Conservation (phyloP, 176 grass and related monocot species). For the Hyparrhenia diplandra region DNA sequence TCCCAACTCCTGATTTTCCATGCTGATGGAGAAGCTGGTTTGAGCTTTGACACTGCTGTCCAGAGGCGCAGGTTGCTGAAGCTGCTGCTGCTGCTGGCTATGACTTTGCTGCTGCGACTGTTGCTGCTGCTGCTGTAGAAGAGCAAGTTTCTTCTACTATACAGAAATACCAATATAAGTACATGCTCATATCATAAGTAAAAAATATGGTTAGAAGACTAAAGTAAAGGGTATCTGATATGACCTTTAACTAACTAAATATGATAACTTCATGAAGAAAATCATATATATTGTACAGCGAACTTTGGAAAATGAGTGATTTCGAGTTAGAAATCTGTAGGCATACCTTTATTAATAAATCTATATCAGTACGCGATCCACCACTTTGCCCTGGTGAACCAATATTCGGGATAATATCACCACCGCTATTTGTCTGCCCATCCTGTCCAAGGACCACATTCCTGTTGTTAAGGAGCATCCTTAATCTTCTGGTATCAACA, state of each 20-base stretch:
- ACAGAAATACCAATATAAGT: constrained; percentile 59
- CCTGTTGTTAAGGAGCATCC: constrained; percentile 68
- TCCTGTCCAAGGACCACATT: constrained; percentile 67
- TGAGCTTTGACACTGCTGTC: constrained; percentile 69
- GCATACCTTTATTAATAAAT: constrained; percentile 70
- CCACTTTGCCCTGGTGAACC: constrained; percentile 69
- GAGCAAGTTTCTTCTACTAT: constrained; percentile 83
- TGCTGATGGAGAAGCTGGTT: constrained; percentile 59
- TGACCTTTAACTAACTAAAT: constrained; percentile 9
- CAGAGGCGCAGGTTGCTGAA: constrained; percentile 62
- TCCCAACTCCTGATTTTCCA: constrained; percentile 55
- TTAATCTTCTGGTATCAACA: constrained; percentile 71
- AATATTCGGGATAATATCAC: constrained; percentile 67
- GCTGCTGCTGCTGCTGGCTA: constrained; percentile 40
- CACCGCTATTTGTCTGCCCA: constrained; percentile 57
- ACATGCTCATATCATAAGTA: background rate
- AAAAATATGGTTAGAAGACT: constrained; percentile 2
- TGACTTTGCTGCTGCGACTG: constrained; percentile 31
- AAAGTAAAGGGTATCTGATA: background rate
- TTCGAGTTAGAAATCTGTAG: background rate
- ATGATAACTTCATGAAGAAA: constrained; percentile 7
- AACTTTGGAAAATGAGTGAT: background rate
- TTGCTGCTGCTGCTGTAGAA: constrained; percentile 42
- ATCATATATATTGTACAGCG: background rate
- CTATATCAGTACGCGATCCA: constrained; percentile 49